Percentiles rank a stretch among this genome's conserved stretches.
Conservation (phyloP, 2,329 filamentous ascomycete species). For the Cercospora beticola region DNA sequence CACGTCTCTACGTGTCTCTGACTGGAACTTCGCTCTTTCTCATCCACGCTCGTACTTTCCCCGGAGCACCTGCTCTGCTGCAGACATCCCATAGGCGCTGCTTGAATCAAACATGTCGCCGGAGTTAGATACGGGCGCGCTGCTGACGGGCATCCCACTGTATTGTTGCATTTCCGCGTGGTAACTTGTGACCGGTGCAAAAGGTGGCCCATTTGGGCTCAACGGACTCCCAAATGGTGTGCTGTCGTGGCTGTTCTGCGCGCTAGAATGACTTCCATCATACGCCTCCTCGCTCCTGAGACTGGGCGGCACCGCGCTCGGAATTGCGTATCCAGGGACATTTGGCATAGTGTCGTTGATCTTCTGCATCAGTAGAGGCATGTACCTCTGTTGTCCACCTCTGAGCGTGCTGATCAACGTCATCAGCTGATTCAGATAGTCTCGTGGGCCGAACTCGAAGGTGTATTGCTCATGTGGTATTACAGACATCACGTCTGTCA, state of each 20-base stretch:
- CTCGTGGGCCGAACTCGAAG: constrained; percentile 68
- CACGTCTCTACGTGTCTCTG: neutral
- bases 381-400: constrained; percentile 72
- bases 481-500: constrained; percentile 70
- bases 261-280: constrained; percentile 34
- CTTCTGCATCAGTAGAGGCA: constrained; percentile 74
- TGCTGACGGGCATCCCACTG: neutral
- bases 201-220: constrained; percentile 19
- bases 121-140: neutral
- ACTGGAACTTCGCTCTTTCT: neutral
- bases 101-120: constrained; percentile 11
- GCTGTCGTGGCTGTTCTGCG: constrained; percentile 31
- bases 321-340: constrained; percentile 31
- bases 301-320: constrained; percentile 26
- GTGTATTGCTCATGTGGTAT: constrained; percentile 55
- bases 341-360: constrained; percentile 58
- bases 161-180: constrained; percentile 9
- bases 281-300: constrained; percentile 34
- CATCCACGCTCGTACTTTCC: constrained; percentile 10
- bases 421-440: constrained; percentile 69
- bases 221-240: constrained; percentile 36
- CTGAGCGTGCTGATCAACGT: constrained; percentile 67
- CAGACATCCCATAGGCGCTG: constrained; percentile 1
- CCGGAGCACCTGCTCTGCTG: neutral
- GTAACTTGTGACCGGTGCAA: constrained; percentile 1